Percentiles rank a stretch among this genome's conserved stretches.
phyloP scores from a whole-genome alignment of 2,329 filamentous ascomycete species.

The Nemania diffusa region DNA sequence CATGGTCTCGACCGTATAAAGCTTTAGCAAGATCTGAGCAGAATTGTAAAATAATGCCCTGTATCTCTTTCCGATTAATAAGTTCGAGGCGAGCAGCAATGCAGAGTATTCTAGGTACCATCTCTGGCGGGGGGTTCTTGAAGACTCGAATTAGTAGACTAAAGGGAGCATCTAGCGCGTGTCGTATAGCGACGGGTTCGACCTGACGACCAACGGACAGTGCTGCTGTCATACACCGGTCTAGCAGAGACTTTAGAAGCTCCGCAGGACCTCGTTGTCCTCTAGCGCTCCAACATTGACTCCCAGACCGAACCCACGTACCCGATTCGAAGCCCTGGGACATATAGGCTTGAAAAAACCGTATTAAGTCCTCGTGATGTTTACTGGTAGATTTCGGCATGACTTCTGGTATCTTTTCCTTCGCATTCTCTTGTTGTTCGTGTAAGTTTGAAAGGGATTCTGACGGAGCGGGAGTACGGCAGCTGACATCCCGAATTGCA shows the following conservation, averaged over 20 bases:
- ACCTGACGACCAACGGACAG: constrained; percentile 44
- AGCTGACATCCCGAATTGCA: constrained; percentile 45
- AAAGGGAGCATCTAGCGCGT: constrained; percentile 44
- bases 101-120: constrained; percentile 44
- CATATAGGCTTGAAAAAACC: constrained; percentile 38
- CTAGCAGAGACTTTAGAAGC: constrained; percentile 44
- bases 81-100: constrained; percentile 41
- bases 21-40: constrained; percentile 43
- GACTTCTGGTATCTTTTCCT: constrained; percentile 9
- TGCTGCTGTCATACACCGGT: constrained; percentile 46
- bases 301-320: constrained; percentile 41
- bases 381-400: constrained; percentile 10
- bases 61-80: constrained; percentile 44
- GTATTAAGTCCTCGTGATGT: constrained; percentile 37
- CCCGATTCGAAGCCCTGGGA: constrained; percentile 39
- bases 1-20: constrained; percentile 36
- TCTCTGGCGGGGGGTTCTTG: constrained; percentile 45
- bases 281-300: constrained; percentile 41
- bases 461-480: constrained; percentile 40
- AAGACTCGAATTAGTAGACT: constrained; percentile 45
- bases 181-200: constrained; percentile 40
- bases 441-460: constrained; percentile 23
- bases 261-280: constrained; percentile 43
- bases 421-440: constrained; percentile 7
- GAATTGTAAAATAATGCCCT: constrained; percentile 44